Conservation (phyloP, 306 rosid species). For the Cucurbita ficifolia region DNA sequence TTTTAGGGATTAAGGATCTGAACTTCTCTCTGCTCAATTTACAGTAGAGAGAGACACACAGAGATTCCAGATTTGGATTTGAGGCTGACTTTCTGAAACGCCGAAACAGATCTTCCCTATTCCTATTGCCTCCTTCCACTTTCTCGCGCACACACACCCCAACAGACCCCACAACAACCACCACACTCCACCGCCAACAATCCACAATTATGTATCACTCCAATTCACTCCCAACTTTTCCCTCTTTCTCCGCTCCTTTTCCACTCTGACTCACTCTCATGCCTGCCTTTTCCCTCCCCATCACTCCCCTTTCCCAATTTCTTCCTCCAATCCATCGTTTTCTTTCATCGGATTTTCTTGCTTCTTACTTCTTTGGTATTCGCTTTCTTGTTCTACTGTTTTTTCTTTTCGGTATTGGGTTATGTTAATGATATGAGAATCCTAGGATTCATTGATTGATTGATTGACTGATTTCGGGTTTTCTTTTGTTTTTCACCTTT, state of each 20-base stretch:
- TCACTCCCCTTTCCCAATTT: neutral
- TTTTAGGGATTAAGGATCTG: constrained; percentile 1
- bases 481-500: neutral
- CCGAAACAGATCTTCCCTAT: neutral
- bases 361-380: neutral
- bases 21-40: neutral
- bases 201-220: neutral
- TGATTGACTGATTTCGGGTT: neutral
- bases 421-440: neutral
- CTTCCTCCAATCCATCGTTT: neutral
- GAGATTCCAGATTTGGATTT: constrained; percentile 4
- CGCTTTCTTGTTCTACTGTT: neutral
- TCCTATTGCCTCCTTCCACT: neutral
- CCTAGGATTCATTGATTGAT: neutral
- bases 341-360: constrained; percentile 1
- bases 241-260: neutral
- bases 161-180: neutral
- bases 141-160: neutral
- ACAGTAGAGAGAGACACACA: neutral
- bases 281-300: neutral
- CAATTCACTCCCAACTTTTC: neutral
- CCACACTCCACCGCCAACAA: neutral
- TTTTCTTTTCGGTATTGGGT: neutral
- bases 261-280: neutral
- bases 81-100: constrained; percentile 1